phyloP scores from a whole-genome alignment of 345 rosid species.

The Kandelia obovata region DNA sequence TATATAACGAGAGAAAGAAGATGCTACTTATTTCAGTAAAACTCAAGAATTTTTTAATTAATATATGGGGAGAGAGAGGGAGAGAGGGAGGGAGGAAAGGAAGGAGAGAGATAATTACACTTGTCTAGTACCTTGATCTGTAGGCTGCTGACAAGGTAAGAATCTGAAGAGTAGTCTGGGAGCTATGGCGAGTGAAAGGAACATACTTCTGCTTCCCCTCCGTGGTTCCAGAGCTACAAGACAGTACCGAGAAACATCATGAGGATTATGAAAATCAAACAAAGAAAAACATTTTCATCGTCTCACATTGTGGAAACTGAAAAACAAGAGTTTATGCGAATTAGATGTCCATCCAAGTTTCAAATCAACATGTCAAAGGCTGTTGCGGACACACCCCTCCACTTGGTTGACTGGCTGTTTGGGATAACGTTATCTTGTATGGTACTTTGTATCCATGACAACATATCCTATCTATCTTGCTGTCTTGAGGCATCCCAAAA shows the following conservation, averaged over 20 bases:
- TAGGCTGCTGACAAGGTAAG: conserved; percentile 82
- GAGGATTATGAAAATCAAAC: conserved; percentile 2
- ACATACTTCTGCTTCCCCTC: conserved; percentile 83
- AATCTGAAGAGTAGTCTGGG: conserved; percentile 73
- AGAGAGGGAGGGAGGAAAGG: neutral
- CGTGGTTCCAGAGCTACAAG: conserved; percentile 84
- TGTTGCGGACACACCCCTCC: neutral
- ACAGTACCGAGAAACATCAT: neutral
- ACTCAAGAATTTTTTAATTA: no score
- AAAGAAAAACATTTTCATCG: neutral
- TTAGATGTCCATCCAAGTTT: no score
- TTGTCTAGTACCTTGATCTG: conserved; percentile 59
- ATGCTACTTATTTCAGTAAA: no score
- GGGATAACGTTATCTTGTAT: no score
- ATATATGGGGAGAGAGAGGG: no score
- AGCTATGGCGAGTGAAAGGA: conserved; percentile 75
- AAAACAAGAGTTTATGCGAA: neutral
- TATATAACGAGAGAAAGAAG: neutral
- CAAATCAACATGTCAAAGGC: neutral
- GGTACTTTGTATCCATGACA: no score
- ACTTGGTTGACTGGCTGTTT: no score
- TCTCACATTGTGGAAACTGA: neutral
- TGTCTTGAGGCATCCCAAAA: no score
- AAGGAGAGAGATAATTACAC: neutral
- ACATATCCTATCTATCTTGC: no score